Base-by-base conservation (phyloP, 192 early-diverging fungal species). In the Umbelopsis ramanniana region DNA sequence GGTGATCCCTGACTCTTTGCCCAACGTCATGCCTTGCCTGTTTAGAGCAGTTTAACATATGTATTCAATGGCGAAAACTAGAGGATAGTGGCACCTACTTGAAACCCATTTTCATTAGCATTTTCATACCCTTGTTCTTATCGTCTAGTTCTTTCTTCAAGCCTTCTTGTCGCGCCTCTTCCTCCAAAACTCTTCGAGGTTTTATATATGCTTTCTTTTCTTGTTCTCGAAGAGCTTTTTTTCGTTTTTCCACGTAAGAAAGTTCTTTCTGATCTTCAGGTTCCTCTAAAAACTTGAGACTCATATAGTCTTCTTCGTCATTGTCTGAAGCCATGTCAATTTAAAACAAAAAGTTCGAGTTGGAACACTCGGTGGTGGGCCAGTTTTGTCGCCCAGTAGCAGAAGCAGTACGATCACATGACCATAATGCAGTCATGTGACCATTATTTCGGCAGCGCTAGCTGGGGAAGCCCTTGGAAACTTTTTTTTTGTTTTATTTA, bases 71-170 rank as follows among this genome's bases (percentile, higher is more conserved):
- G 19, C n/a, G 14, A 0, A 57, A 33, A 53, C 19, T 17, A 22
- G 10, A 43, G 33, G 11, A 29, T n/a, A 52, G 3, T 3, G 11
- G 1, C 21, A 63, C 77, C 15, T 86, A 82, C 86, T 85, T 85
- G 77, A 85, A 87, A 0, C 86, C 86, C 86, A 87, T 85, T 23
- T 85, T 85, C 73, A 83, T 80, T 38, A 87, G 33, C 80, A 87
- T 83, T 19, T 83, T 79, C 84, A 84, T 84, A 22, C 86, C 86
- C 66, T 83, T 83, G 71, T 87, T 87, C 6, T 81, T 76, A 19
- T 76, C 76, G 6, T 78, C 80, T 22, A 87, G 76, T 43, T 75
- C 78, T 19, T 78, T 85, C 17, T 83, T 37, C 11, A 87, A 52
- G 4, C 85, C 85, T 45, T 79, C 52, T 37, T 84, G 74, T n/a